Evolutionary conservation across 176 grass and related monocot species (phyloP).

Genomic region (Avena insularis): DNA sequence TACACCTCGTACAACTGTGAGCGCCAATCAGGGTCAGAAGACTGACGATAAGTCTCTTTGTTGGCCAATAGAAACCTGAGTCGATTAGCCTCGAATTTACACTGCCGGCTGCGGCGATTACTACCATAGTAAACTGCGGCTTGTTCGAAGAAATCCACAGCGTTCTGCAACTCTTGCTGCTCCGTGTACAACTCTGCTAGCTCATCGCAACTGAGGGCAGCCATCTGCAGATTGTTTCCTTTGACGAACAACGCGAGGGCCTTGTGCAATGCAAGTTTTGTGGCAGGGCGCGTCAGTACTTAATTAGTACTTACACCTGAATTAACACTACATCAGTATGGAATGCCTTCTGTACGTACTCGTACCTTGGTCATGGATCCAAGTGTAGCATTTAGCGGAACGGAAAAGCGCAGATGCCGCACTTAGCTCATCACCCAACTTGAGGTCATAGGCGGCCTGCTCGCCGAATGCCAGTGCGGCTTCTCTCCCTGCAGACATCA

Average conservation of each 20-base stretch:
- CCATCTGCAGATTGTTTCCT: not conserved
- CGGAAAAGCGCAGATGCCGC: not conserved
- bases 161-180: not conserved
- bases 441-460: not conserved
- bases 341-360: not conserved
- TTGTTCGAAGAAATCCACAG: not conserved
- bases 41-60: not conserved
- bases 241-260: not conserved
- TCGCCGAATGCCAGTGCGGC: not conserved
- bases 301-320: not conserved
- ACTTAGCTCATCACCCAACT: not conserved
- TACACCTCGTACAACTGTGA: not conserved
- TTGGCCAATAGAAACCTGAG: not conserved
- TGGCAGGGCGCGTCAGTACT: not conserved
- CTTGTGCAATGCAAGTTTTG: not conserved
- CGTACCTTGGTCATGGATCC: not conserved
- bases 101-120: not conserved
- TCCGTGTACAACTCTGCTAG: not conserved
- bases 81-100: not conserved
- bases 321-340: not conserved
- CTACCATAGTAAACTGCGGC: not conserved
- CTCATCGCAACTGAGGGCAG: not conserved
- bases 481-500: not conserved
- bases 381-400: not conserved
- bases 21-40: not conserved